phyloP scores from a whole-genome alignment of 352 stramenopile species.

The Pythium aquatile region DNA sequence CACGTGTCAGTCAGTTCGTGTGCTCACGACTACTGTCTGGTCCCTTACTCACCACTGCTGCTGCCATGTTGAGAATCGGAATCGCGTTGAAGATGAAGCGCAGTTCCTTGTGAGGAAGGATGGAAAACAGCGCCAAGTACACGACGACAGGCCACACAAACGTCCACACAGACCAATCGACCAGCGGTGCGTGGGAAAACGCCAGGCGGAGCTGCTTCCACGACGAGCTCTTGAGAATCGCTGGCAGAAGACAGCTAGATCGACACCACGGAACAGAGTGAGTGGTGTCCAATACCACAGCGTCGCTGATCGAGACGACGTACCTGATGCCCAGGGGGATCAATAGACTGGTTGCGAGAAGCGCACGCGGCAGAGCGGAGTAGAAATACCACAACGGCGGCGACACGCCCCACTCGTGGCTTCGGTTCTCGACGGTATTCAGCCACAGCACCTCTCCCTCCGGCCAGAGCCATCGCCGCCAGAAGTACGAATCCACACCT shows the following conservation, averaged over 20 bases:
- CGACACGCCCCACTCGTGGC: constrained; percentile 94
- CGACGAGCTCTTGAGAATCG: constrained; percentile 40
- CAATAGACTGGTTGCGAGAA: constrained; percentile 79
- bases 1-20: background rate
- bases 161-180: constrained; percentile 51
- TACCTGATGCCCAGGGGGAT: constrained; percentile 83
- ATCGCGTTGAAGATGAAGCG: constrained; percentile 97
- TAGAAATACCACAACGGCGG: constrained; percentile 97
- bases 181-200: constrained; percentile 39
- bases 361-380: constrained; percentile 90
- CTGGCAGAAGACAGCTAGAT: constrained; percentile 45
- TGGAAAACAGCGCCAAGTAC: constrained; percentile 95
- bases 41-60: constrained; percentile 70
- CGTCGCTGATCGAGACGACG: background rate
- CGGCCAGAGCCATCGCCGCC: constrained; percentile 94
- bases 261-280: background rate
- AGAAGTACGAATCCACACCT: constrained; percentile 94
- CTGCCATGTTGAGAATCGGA: constrained; percentile 94
- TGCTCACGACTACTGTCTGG: background rate
- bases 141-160: constrained; percentile 66
- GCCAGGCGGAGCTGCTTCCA: constrained; percentile 36
- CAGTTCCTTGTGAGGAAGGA: constrained; percentile 98
- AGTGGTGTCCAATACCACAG: background rate
- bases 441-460: constrained; percentile 98
- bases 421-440: constrained; percentile 96